A percentile compares a stretch with the other conserved stretches of the same genome.
phyloP scores from a whole-genome alignment of 1,284 basidiomycete species.

The Cryptococcus maquisensis region DNA sequence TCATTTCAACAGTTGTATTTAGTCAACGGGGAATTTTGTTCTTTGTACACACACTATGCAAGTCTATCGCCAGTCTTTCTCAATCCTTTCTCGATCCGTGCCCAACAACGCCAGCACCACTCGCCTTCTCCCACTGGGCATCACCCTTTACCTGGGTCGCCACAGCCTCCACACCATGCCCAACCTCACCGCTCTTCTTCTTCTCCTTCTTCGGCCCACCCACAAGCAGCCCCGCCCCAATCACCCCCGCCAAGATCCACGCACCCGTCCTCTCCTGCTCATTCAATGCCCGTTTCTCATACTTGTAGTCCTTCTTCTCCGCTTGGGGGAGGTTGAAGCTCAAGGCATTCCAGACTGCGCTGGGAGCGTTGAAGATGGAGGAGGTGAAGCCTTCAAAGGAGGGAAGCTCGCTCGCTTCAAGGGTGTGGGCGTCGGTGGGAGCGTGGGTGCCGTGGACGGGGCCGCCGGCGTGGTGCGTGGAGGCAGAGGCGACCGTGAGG shows the following conservation, averaged over 20 bases:
- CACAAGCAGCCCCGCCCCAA: conserved; percentile 56
- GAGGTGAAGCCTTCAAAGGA: conserved; percentile 3
- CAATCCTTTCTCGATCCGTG: conserved; percentile 36
- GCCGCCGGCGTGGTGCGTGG: conserved; percentile 61
- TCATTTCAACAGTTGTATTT: too few relatives aligned
- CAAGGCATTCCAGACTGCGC: conserved; percentile 10
- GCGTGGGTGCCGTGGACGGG: conserved; percentile 60
- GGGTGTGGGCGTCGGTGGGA: conserved; percentile 25
- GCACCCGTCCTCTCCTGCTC: conserved; percentile 56
- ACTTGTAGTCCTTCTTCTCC: conserved; percentile 33
- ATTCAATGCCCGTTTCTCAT: conserved; percentile 52
- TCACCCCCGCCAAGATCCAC: conserved; percentile 56
- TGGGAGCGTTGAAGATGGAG: conserved; percentile 18
- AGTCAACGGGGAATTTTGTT: too few relatives aligned
- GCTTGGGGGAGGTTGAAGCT: conserved; percentile 16
- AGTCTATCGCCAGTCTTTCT: not conserved
- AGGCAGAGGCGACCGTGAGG: conserved; percentile 64
- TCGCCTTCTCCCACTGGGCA: conserved; percentile 32
- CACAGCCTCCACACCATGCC: conserved; percentile 1
- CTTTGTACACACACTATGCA: not conserved
- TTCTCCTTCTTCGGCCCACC: conserved; percentile 47
- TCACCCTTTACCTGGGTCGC: conserved; percentile 22
- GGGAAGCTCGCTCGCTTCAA: conserved; percentile 13
- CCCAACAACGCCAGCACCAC: conserved; percentile 36
- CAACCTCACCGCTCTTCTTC: not conserved